Conservation (phyloP, 106 monocot species). For the Xerophyta viscosa region DNA sequence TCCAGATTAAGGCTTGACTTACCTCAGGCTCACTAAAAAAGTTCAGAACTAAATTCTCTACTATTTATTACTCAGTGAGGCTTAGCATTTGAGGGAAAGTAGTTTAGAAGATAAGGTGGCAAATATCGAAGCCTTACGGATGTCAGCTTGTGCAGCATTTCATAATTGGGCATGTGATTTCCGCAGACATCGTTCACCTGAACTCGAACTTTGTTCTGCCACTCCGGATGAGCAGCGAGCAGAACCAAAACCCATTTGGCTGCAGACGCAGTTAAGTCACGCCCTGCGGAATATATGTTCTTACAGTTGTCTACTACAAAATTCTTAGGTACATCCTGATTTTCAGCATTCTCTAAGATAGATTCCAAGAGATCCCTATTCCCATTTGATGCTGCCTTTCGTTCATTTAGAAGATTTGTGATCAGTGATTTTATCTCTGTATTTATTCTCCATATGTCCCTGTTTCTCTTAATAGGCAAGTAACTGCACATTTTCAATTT, state of each 20-base stretch:
- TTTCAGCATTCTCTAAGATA: constrained; percentile 20
- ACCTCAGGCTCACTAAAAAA: too few relatives aligned
- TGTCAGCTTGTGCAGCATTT: constrained; percentile 34
- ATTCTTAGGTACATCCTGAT: constrained; percentile 16
- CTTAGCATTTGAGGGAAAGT: too few relatives aligned
- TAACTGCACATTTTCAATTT: too few relatives aligned
- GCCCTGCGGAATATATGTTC: constrained; percentile 82
- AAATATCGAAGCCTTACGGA: constrained; percentile 31
- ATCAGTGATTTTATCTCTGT: too few relatives aligned
- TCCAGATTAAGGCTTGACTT: too few relatives aligned
- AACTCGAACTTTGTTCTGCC: constrained; percentile 50
- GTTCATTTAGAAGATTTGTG: too few relatives aligned
- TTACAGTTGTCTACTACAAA: constrained; percentile 78
- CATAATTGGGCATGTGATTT: constrained; percentile 13
- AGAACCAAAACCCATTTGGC: constrained; percentile 62
- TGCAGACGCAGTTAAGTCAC: constrained; percentile 65
- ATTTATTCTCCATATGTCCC: too few relatives aligned
- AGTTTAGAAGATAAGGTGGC: too few relatives aligned
- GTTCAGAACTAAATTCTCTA: too few relatives aligned
- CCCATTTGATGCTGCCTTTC: too few relatives aligned
- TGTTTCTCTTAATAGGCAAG: too few relatives aligned
- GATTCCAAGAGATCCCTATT: constrained; percentile 44
- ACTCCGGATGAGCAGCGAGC: constrained; percentile 51
- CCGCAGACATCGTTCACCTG: constrained; percentile 33
- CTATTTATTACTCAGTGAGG: too few relatives aligned